Evolutionary conservation across 2,329 filamentous ascomycete genomes (phyloP).

Genomic region (Verruconis gallopava): DNA sequence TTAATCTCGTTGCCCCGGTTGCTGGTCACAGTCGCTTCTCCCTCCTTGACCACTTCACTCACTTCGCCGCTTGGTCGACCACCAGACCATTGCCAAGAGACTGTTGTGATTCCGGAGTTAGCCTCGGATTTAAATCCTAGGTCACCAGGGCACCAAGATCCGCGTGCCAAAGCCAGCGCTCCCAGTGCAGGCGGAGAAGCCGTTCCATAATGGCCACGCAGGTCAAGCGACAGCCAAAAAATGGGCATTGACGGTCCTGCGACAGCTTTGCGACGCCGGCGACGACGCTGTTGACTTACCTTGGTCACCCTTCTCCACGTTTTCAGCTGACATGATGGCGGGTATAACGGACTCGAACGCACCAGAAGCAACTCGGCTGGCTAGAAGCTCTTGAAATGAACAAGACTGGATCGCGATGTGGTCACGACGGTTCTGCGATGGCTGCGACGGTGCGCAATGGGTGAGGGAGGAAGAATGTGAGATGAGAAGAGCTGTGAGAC

Average conservation of each 20-base stretch:
- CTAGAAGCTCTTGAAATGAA: neutral
- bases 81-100: slow-evolving; percentile 50
- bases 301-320: neutral
- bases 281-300: neutral
- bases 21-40: slow-evolving; percentile 47
- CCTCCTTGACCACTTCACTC: slow-evolving; percentile 42
- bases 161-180: neutral
- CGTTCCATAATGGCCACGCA: neutral
- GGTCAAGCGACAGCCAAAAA: neutral
- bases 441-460: neutral
- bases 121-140: slow-evolving; percentile 9
- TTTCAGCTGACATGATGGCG: neutral
- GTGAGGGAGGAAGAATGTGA: neutral
- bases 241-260: neutral
- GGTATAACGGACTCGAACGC: neutral
- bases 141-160: neutral
- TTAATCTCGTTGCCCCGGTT: slow-evolving; percentile 51
- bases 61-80: slow-evolving; percentile 44
- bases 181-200: neutral
- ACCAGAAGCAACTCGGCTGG: neutral
- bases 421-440: neutral
- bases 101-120: slow-evolving; percentile 25
- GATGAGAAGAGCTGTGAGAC: neutral
- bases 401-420: neutral
- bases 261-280: neutral